A percentile compares a stretch with the other conserved stretches of the same genome.
Conservation (phyloP, 495 filamentous ascomycete species). For the Penicillium daleae region DNA sequence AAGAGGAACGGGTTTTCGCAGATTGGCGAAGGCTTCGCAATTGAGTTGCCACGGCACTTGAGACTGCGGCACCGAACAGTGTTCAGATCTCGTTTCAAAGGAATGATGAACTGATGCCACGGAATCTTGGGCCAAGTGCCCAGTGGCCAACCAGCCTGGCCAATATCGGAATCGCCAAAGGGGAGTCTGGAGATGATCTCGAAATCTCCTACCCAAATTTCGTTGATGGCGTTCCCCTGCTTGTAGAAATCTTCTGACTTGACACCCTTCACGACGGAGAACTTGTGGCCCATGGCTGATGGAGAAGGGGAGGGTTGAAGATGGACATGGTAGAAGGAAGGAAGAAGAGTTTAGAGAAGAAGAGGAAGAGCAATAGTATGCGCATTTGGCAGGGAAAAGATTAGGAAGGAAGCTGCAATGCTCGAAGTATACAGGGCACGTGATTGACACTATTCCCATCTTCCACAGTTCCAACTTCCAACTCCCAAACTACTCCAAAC, state of each 20-base stretch:
- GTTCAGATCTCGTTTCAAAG: slow-evolving; percentile 33
- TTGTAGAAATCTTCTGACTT: slow-evolving; percentile 38
- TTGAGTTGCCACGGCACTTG: not conserved
- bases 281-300: slow-evolving; percentile 38
- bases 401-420: slow-evolving; percentile 8
- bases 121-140: slow-evolving; percentile 42
- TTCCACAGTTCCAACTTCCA: not conserved
- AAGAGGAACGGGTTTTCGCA: not conserved
- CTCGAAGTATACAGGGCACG: not conserved
- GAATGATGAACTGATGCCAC: slow-evolving; percentile 50
- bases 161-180: slow-evolving; percentile 42
- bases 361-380: not conserved
- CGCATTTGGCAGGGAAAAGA: not conserved
- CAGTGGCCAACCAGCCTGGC: slow-evolving; percentile 39
- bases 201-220: slow-evolving; percentile 41
- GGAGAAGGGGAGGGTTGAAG: not conserved
- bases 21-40: not conserved
- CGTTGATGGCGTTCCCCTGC: slow-evolving; percentile 44
- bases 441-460: not conserved
- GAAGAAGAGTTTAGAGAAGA: not conserved
- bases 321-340: not conserved
- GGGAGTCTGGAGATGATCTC: slow-evolving; percentile 45
- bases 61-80: not conserved
- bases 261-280: slow-evolving; percentile 39
- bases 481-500: not conserved